Evolutionary conservation across 2,329 filamentous ascomycete genomes (phyloP).

Genomic region (Xylariaceae sp.): DNA sequence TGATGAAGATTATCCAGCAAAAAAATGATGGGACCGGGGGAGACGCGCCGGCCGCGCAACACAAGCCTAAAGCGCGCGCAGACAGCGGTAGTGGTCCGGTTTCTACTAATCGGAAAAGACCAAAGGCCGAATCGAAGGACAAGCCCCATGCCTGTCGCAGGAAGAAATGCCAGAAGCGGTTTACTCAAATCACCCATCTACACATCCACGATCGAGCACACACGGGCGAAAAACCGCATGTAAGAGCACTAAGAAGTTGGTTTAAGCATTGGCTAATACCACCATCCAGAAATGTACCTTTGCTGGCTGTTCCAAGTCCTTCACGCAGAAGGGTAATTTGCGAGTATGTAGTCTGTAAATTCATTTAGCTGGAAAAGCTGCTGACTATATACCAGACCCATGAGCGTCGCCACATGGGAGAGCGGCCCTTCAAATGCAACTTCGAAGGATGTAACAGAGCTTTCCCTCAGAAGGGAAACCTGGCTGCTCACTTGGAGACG

Average conservation of each 20-base stretch:
- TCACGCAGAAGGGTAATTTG: constrained; percentile 87
- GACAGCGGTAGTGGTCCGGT: constrained; percentile 17
- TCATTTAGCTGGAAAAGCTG: neutral
- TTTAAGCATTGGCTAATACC: constrained; percentile 3
- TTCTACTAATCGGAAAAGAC: constrained; percentile 33
- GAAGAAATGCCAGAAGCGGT: constrained; percentile 72
- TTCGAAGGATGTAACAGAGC: constrained; percentile 59
- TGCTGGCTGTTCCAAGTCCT: constrained; percentile 59
- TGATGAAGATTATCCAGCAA: constrained; percentile 85
- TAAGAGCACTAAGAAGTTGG: constrained; percentile 44
- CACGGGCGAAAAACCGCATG: constrained; percentile 85
- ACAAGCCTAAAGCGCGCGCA: constrained; percentile 1
- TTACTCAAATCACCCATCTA: constrained; percentile 87
- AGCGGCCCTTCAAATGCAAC: constrained; percentile 72
- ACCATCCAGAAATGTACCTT: constrained; percentile 22
- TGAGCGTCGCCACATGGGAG: constrained; percentile 79
- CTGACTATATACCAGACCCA: constrained; percentile 59
- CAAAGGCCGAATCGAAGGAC: constrained; percentile 16
- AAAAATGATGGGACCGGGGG: constrained; percentile 42
- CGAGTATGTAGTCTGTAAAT: constrained; percentile 54
- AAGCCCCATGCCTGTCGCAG: constrained; percentile 68
- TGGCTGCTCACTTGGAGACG: constrained; percentile 76
- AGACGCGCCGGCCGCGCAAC: constrained; percentile 16
- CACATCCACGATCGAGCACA: constrained; percentile 86
- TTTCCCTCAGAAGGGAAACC: constrained; percentile 84